phyloP scores from a whole-genome alignment of 257 asterid genomes.

The Marsdenia floribunda region DNA sequence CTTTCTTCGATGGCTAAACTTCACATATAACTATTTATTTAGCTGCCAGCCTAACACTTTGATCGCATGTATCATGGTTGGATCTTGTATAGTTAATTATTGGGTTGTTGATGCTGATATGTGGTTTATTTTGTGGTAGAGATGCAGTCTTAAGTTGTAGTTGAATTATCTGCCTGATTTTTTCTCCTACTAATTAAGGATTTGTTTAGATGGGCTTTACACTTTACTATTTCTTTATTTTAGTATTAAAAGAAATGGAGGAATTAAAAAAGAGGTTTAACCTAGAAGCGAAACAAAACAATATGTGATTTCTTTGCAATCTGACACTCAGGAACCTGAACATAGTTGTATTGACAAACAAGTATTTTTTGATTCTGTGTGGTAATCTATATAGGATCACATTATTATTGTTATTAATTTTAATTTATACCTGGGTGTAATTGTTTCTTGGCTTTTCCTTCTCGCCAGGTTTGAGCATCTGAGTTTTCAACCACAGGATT shows the following conservation, averaged over 20 bases:
- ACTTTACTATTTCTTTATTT: background rate
- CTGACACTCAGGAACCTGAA: too few relatives aligned
- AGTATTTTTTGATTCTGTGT: background rate
- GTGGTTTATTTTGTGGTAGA: background rate
- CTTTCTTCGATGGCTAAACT: background rate
- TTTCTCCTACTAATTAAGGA: background rate
- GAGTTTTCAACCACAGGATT: background rate
- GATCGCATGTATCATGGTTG: background rate
- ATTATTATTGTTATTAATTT: too few relatives aligned
- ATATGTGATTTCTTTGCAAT: too few relatives aligned
- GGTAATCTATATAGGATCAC: too few relatives aligned
- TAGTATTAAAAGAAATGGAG: background rate
- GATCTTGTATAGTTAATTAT: background rate
- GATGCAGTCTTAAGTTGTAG: background rate
- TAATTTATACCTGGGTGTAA: too few relatives aligned
- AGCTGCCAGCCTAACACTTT: background rate
- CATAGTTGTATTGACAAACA: background rate
- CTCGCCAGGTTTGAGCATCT: conserved; percentile 26
- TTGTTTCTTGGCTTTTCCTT: background rate
- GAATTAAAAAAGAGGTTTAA: background rate
- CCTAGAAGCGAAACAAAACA: background rate
- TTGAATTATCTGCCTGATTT: too few relatives aligned
- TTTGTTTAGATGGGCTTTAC: background rate
- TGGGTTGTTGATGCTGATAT: background rate
- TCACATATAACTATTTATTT: background rate